Base-by-base conservation (phyloP, 2,329 filamentous ascomycete genomes). In the Phialophora chinensis region DNA sequence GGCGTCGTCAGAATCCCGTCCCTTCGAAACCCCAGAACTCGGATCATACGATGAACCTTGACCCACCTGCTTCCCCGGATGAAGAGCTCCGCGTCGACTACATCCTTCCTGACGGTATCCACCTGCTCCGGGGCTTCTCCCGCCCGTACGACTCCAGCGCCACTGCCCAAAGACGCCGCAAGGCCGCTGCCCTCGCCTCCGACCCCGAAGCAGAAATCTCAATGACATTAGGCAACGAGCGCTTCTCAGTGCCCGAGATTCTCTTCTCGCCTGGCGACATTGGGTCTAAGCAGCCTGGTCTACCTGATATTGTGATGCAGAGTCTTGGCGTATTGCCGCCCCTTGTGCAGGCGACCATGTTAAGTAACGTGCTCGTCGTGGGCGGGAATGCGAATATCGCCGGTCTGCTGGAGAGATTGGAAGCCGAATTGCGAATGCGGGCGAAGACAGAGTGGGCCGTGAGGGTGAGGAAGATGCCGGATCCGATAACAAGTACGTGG, bases 191-290 rank as follows among this genome's bases (percentile, higher is more conserved):
- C 81, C n/a, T 77, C 78, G 20, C 78, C 75, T 79, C 80, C 74
- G 76, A 80, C 60, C 74, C 82, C 79, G 52, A 78, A 78, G 83
- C 84, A 27, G 94, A 98, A 76, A 93, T 98, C 76, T 84, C 93
- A 14, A 80, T 99, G 69, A 92, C 93, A 0, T 83, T 99, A 10
- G 90, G 92, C 4, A 98, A 97, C 77, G 95, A 99, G 80, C 87
- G 94, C 54, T 99, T 99, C 75, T 83, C 88, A 1, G 90, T 97
- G 0, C 94, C 95, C 0, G 95, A 99, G 76, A 83, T 98, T 5
- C 80, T 99, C 2, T 98, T 99, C 80, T 90, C 86, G 63, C 95
- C 95, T 0, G 85, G 86, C 3, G 94, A 98, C 78, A 89, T 96
- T 52, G 93, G 93, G 0, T 87, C 97, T 77, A 87, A 88, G 55